Percentiles rank a stretch among this genome's conserved stretches.
Conservation (phyloP, 305 asterid genomes). For the Salvia sclarea region DNA sequence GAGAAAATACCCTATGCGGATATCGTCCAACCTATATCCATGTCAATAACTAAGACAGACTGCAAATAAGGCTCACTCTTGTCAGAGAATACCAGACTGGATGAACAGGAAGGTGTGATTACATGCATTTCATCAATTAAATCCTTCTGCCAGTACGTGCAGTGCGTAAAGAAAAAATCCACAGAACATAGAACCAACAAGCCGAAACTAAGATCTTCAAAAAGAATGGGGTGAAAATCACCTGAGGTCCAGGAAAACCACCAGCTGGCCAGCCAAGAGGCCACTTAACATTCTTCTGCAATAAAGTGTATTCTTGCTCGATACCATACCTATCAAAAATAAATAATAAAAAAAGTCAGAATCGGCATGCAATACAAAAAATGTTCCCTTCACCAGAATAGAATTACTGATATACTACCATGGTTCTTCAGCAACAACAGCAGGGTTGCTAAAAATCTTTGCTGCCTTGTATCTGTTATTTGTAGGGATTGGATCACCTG, state of each 20-base stretch:
- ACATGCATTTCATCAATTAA: not conserved
- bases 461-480: conserved; percentile 76
- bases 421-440: conserved; percentile 65
- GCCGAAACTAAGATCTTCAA: too few relatives aligned
- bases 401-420: conserved; percentile 42
- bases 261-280: conserved; percentile 94
- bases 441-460: conserved; percentile 71
- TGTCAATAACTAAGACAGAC: not conserved
- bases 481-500: conserved; percentile 81
- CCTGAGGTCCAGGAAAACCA: conserved; percentile 95
- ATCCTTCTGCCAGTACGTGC: not conserved
- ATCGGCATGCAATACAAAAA: not conserved
- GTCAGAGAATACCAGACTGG: not conserved
- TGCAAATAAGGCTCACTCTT: not conserved
- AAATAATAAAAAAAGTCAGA: not conserved
- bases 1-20: not conserved
- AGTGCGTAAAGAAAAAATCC: not conserved
- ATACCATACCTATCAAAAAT: conserved; percentile 64
- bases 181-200: not conserved
- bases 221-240: conserved; percentile 25
- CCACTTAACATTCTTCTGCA: conserved; percentile 75
- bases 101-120: not conserved
- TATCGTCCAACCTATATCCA: not conserved
- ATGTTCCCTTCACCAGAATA: not conserved
- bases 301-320: conserved; percentile 86